Conservation (phyloP, 2,329 filamentous ascomycete species). For the Leptosphaerulina australis region DNA sequence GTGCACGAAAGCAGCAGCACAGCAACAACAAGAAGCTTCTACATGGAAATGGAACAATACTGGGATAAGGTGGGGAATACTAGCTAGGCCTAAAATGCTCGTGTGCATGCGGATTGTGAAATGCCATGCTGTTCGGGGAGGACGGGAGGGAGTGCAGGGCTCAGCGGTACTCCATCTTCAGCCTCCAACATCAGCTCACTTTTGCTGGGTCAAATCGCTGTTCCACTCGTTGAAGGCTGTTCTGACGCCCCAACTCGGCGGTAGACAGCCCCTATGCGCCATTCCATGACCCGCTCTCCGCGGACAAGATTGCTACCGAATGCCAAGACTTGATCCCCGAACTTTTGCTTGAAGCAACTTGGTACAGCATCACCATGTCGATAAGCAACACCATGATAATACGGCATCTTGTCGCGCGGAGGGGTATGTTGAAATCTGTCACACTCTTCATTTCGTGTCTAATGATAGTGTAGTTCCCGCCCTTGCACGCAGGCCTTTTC, state of each 20-base stretch:
- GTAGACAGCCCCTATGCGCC: too few relatives aligned
- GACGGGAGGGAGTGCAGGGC: neutral
- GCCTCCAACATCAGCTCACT: neutral
- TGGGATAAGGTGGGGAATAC: conserved; percentile 7
- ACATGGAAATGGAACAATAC: neutral
- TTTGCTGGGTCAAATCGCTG: too few relatives aligned
- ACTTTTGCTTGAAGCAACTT: conserved; percentile 5
- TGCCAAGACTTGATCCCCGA: conserved; percentile 7
- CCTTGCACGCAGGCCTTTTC: conserved; percentile 1
- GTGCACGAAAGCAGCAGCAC: neutral
- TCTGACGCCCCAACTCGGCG: too few relatives aligned
- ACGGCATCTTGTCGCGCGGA: conserved; percentile 50
- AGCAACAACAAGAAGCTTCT: neutral
- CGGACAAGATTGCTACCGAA: too few relatives aligned
- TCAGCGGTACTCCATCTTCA: neutral
- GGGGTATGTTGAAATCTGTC: conserved; percentile 37
- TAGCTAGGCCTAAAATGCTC: conserved; percentile 9
- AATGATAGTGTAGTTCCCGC: neutral
- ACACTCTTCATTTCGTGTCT: neutral
- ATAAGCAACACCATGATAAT: conserved; percentile 49
- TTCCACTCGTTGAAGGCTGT: too few relatives aligned
- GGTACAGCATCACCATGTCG: conserved; percentile 4
- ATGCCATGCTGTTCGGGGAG: conserved; percentile 10
- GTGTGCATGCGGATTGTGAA: conserved; percentile 5
- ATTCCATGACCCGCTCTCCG: neutral